Conservation (phyloP, 2,329 filamentous ascomycete species). For the Cordyceps javanica region DNA sequence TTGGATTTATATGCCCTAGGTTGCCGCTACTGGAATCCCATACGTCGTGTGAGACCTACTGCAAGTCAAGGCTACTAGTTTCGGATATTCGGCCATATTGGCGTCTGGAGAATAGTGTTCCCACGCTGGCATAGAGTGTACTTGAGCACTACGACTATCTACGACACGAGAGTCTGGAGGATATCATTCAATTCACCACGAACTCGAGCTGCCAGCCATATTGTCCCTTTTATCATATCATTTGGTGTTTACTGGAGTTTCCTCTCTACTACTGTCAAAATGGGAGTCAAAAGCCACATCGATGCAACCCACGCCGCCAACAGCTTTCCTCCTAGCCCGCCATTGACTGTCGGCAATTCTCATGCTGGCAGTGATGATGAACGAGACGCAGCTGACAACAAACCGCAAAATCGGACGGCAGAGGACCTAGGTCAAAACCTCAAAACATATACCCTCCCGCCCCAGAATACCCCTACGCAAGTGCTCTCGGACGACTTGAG, state of each 20-base stretch:
- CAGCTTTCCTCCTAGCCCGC: conserved; percentile 10
- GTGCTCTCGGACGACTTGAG: conserved; percentile 71
- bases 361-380: conserved; percentile 28
- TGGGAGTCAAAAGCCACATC: background rate
- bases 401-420: background rate
- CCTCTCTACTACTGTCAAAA: background rate
- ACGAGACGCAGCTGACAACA: conserved; percentile 12
- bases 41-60: background rate
- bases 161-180: background rate
- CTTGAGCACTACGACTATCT: background rate
- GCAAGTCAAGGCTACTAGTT: background rate
- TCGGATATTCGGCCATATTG: background rate
- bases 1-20: background rate
- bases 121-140: background rate
- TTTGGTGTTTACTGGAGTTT: background rate
- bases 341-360: conserved; percentile 21
- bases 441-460: conserved; percentile 59
- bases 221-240: background rate
- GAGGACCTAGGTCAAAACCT: conserved; percentile 15
- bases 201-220: background rate
- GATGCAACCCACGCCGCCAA: background rate
- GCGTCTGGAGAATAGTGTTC: background rate
- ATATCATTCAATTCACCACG: background rate
- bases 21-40: background rate
- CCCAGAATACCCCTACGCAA: conserved; percentile 51